Evolutionary conservation across 2,329 filamentous ascomycete species (phyloP).

Genomic region (Cadophora gregata): DNA sequence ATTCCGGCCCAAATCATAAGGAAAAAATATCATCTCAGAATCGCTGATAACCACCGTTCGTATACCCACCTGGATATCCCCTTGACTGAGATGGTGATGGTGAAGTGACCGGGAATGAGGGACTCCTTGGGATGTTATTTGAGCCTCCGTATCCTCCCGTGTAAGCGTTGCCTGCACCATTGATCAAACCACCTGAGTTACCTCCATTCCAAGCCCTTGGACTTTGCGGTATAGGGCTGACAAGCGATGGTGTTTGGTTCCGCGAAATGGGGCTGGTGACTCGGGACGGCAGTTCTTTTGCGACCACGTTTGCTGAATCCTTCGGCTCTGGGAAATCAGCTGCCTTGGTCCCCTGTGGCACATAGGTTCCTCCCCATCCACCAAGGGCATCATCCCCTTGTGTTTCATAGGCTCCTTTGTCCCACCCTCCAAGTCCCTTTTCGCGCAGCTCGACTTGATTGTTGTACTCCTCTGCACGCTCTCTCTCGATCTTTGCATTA

Average conservation of each 20-base stretch:
- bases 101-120: slow-evolving; percentile 25
- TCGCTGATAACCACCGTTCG: slow-evolving; percentile 23
- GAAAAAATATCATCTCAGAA: slow-evolving; percentile 14
- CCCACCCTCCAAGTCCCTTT: slow-evolving; percentile 41
- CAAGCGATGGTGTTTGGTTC: slow-evolving; percentile 22
- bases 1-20: slow-evolving; percentile 8
- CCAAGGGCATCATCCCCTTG: slow-evolving; percentile 41
- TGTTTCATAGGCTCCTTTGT: slow-evolving; percentile 31
- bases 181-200: slow-evolving; percentile 30
- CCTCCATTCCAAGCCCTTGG: slow-evolving; percentile 33
- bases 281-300: slow-evolving; percentile 28
- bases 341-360: slow-evolving; percentile 21
- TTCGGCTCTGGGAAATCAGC: slow-evolving; percentile 25
- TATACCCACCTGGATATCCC: slow-evolving; percentile 23
- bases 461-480: slow-evolving; percentile 39
- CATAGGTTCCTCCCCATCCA: slow-evolving; percentile 38
- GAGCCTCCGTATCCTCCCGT: slow-evolving; percentile 29
- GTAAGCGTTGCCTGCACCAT: slow-evolving; percentile 30
- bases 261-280: slow-evolving; percentile 23
- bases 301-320: slow-evolving; percentile 17
- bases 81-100: slow-evolving; percentile 19
- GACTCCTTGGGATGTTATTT: slow-evolving; percentile 25
- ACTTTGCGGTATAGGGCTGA: slow-evolving; percentile 27
- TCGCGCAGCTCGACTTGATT: slow-evolving; percentile 42
- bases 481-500: slow-evolving; percentile 41